A percentile compares a stretch with the other conserved stretches of the same genome.
Conservation (phyloP, 257 asterid species). For the Salvia splendens region DNA sequence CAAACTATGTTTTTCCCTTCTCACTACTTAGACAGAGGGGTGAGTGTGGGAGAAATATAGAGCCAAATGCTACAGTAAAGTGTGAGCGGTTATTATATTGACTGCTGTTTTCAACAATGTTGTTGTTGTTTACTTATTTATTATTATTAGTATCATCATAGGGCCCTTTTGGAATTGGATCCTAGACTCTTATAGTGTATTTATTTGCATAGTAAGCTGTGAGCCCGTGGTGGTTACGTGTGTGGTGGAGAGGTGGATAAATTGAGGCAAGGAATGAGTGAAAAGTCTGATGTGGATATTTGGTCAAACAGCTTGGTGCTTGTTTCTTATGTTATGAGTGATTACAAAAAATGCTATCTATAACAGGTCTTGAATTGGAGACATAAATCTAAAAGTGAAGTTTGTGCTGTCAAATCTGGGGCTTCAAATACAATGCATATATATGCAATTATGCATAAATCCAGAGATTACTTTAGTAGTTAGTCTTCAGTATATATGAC, state of each 20-base stretch:
- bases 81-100: not conserved
- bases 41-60: not conserved
- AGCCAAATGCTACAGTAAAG: not conserved
- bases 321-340: not conserved
- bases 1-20: not conserved
- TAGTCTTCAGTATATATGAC: slow-evolving; percentile 21
- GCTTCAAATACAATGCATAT: not conserved
- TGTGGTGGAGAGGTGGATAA: slow-evolving; percentile 13
- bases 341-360: slow-evolving; percentile 6
- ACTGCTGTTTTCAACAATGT: not conserved
- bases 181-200: not conserved
- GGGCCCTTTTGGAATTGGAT: slow-evolving; percentile 10
- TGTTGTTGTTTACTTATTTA: not conserved
- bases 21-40: slow-evolving; percentile 19
- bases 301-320: not conserved
- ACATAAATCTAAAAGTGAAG: slow-evolving; percentile 3
- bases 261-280: slow-evolving; percentile 3
- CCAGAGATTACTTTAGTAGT: slow-evolving; percentile 1
- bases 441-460: not conserved
- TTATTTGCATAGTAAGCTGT: not conserved
- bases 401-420: not conserved
- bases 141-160: not conserved
- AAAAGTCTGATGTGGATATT: not conserved
- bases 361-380: slow-evolving; percentile 21
- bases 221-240: not conserved